A percentile compares a stretch with the other conserved stretches of the same genome.
These are phyloP conservation scores for Plasmodium gallinaceum DNA, from an alignment of 169 alveolate species.

Conservation along the genomic window DNA sequence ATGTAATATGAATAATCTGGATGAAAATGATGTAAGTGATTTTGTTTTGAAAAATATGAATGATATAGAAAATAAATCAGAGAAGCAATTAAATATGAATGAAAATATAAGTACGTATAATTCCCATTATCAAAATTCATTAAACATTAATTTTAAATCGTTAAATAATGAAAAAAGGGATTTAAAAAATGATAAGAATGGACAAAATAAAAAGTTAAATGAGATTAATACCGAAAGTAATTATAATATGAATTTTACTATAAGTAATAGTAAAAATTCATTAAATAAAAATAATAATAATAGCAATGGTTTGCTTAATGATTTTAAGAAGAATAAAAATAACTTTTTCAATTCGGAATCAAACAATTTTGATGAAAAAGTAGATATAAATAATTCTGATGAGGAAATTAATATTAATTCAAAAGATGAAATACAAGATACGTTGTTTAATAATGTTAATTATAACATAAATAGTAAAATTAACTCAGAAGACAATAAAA, in stretches of 20 bases:
- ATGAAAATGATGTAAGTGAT: slow-evolving; percentile 12
- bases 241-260: background rate
- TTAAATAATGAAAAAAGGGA: background rate
- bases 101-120: slow-evolving; percentile 5
- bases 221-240: slow-evolving; percentile 1
- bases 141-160: background rate
- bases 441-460: background rate
- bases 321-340: slow-evolving; percentile 1
- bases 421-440: background rate
- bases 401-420: background rate
- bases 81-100: slow-evolving; percentile 2
- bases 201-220: background rate
- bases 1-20: background rate
- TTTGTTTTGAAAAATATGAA: slow-evolving; percentile 3
- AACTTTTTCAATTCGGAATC: background rate
- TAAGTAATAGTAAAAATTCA: background rate
- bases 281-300: background rate
- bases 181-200: slow-evolving; percentile 5
- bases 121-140: slow-evolving; percentile 3
- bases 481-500: background rate
- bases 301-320: background rate
- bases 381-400: background rate
- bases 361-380: background rate
- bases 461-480: background rate
- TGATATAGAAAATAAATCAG: slow-evolving; percentile 7